Evolutionary conservation across 371 early-diverging fungal species (phyloP).

Genomic region (Mortierella sp.): DNA sequence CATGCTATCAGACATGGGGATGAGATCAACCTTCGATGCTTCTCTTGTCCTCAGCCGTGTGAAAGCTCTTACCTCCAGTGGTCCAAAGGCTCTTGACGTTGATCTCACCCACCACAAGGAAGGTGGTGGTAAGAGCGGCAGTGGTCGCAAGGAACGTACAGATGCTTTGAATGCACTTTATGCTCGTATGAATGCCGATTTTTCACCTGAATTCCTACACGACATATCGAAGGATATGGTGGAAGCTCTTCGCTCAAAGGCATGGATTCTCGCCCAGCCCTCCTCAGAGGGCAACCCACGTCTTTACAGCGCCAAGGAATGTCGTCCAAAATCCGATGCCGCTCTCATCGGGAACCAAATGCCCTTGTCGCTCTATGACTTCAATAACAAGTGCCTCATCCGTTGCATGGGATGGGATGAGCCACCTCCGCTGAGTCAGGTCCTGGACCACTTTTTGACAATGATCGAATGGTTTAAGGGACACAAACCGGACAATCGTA

Average conservation of each 20-base stretch:
- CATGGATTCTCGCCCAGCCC: slow-evolving; percentile 20
- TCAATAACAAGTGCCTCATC: slow-evolving; percentile 4
- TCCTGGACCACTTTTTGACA: slow-evolving; percentile 8
- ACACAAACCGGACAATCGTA: no score
- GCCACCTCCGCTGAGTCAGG: slow-evolving; percentile 18
- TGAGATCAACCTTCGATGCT: slow-evolving; percentile 13
- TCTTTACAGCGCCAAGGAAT: slow-evolving; percentile 14
- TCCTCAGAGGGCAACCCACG: not conserved
- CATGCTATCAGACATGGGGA: slow-evolving; percentile 20
- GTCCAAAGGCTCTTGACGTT: not conserved
- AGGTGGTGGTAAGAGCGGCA: no score
- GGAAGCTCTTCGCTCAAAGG: not conserved
- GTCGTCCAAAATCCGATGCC: slow-evolving; percentile 9
- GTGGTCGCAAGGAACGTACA: not conserved
- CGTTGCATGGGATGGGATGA: slow-evolving; percentile 15
- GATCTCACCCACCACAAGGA: no score
- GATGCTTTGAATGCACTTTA: slow-evolving; percentile 5
- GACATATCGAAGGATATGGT: not conserved
- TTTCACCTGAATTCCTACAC: not conserved
- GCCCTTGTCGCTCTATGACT: slow-evolving; percentile 2
- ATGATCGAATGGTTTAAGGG: not conserved
- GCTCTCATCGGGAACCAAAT: slow-evolving; percentile 13
- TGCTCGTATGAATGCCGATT: slow-evolving; percentile 10
- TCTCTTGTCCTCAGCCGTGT: slow-evolving; percentile 10
- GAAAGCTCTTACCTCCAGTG: not conserved